A percentile compares a stretch with the other conserved stretches of the same genome.
Conservation (phyloP, 768 basidiomycete genomes). For the Hypsizygus marmoreus region DNA sequence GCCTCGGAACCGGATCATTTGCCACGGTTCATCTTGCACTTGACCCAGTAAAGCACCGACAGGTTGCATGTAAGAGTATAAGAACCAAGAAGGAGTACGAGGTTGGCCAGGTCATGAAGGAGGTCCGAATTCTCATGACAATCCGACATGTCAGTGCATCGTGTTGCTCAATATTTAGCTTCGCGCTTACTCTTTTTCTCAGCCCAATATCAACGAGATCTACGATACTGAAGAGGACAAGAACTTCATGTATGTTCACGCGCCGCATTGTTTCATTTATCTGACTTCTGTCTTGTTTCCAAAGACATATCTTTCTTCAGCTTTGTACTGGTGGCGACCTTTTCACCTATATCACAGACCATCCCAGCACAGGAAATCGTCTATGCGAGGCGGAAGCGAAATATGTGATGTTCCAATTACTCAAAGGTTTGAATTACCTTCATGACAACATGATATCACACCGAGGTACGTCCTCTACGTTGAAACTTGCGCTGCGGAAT, state of each 20-base stretch:
- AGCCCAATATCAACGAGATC: slow-evolving; percentile 85
- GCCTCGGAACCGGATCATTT: slow-evolving; percentile 79
- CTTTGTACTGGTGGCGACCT: slow-evolving; percentile 85
- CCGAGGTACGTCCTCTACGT: slow-evolving; percentile 50
- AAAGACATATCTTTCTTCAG: slow-evolving; percentile 81
- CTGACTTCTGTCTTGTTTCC: slow-evolving; percentile 5
- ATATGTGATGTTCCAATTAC: slow-evolving; percentile 79
- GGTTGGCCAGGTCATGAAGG: slow-evolving; percentile 68
- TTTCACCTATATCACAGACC: slow-evolving; percentile 80
- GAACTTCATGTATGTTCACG: slow-evolving; percentile 54
- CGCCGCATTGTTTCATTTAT: background rate
- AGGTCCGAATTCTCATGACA: slow-evolving; percentile 71
- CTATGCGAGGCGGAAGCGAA: slow-evolving; percentile 82
- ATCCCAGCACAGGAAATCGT: slow-evolving; percentile 47
- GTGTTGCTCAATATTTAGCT: background rate
- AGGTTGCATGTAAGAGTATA: slow-evolving; percentile 86
- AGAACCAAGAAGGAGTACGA: slow-evolving; percentile 62
- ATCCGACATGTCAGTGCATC: slow-evolving; percentile 62
- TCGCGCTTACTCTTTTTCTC: background rate
- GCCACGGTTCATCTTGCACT: slow-evolving; percentile 81
- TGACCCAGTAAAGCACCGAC: slow-evolving; percentile 60
- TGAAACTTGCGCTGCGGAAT: background rate
- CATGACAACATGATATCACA: slow-evolving; percentile 77
- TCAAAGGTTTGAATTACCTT: slow-evolving; percentile 71
- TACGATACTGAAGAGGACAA: slow-evolving; percentile 66